Evolutionary conservation across 1,139 yeast genomes (phyloP).

Genomic region (Suhomyces bokatorum): DNA sequence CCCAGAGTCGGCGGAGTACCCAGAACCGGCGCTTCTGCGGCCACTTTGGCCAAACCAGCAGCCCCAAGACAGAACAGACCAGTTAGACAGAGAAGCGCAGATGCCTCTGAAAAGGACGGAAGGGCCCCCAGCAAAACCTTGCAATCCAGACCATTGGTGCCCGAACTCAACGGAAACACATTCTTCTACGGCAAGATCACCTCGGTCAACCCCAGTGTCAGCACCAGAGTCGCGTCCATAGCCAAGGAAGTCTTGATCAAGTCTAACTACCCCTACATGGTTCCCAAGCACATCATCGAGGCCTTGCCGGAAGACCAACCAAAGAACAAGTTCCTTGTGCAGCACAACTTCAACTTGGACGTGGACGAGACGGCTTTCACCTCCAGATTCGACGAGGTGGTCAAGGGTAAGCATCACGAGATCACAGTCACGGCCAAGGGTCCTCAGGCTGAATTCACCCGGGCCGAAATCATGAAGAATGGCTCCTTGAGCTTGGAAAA

Average conservation of each 20-base stretch:
- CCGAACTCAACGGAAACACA: conserved; percentile 29
- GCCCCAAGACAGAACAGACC: conserved; percentile 11
- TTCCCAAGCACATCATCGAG: conserved; percentile 40
- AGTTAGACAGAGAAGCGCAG: conserved; percentile 2
- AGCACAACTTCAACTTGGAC: conserved; percentile 31
- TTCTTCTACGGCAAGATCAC: conserved; percentile 45
- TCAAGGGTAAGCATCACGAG: conserved; percentile 34
- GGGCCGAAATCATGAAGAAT: conserved; percentile 32
- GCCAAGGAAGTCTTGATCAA: conserved; percentile 40
- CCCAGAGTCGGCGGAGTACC: conserved; percentile 8
- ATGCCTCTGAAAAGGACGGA: conserved; percentile 7
- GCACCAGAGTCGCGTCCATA: conserved; percentile 44
- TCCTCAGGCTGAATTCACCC: conserved; percentile 21
- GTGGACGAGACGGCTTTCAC: conserved; percentile 28
- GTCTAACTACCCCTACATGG: conserved; percentile 45
- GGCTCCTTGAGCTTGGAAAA: conserved; percentile 30
- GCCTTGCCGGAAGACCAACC: conserved; percentile 26
- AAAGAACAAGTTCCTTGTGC: conserved; percentile 36
- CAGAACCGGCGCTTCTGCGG: not conserved
- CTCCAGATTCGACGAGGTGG: conserved; percentile 32
- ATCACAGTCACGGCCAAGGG: conserved; percentile 16
- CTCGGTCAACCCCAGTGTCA: conserved; percentile 30
- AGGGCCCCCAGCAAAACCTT: conserved; percentile 17
- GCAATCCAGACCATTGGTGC: conserved; percentile 22
- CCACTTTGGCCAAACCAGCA: conserved; percentile 5